Evolutionary conservation across 495 filamentous ascomycete genomes (phyloP).

Genomic region (Talaromyces proteolyticus): DNA sequence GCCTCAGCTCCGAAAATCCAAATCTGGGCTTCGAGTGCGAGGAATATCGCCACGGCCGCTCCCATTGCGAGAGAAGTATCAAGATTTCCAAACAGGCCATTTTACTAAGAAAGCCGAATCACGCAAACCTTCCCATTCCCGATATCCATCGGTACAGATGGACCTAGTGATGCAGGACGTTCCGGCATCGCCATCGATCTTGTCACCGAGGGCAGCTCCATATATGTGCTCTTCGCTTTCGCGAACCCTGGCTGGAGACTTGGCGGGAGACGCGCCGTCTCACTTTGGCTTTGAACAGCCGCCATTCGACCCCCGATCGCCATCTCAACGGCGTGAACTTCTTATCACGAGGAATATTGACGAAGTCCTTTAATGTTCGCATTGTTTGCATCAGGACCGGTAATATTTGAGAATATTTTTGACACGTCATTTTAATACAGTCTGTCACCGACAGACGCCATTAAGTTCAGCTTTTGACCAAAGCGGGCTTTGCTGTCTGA

Average conservation of each 20-base stretch:
- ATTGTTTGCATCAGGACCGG: too few relatives aligned
- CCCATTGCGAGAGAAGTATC: constrained; percentile 36
- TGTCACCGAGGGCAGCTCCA: constrained; percentile 44
- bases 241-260: constrained; percentile 25
- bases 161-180: constrained; percentile 31
- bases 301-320: constrained; percentile 40
- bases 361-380: constrained; percentile 45
- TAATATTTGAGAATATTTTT: background rate
- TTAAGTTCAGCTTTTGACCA: constrained; percentile 32
- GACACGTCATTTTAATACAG: background rate
- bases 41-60: constrained; percentile 35
- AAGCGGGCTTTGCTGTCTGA: constrained; percentile 43
- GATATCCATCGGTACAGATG: constrained; percentile 20
- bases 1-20: background rate
- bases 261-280: constrained; percentile 21
- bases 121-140: constrained; percentile 14
- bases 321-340: constrained; percentile 36
- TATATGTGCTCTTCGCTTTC: constrained; percentile 36
- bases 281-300: constrained; percentile 25
- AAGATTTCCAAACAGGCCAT: constrained; percentile 16
- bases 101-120: constrained; percentile 2
- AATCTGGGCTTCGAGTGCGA: constrained; percentile 20
- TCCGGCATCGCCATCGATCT: constrained; percentile 29
- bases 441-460: constrained; percentile 6
- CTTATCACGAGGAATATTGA: constrained; percentile 50